Evolutionary conservation across 148 eudicot genomes (phyloP), one percentile per base, ranked within the genome.

Genomic region (Amaranthus cruentus): DNA sequence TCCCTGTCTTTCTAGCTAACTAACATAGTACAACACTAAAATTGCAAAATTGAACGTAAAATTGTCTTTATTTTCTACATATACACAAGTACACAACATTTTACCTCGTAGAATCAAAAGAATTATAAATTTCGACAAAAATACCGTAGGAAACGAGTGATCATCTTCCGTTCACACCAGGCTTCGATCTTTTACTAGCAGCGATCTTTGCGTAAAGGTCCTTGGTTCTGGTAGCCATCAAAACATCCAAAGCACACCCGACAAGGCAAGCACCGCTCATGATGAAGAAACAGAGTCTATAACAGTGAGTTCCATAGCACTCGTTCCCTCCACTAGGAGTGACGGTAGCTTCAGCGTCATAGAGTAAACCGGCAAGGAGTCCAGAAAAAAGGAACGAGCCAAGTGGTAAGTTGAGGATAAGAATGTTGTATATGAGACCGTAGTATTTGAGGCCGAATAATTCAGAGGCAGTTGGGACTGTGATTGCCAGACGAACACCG

Each of bases 371-470:
- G 0, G 99, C 99, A 1, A 95, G 90, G 61, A 95, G 83, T 44
- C 99, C 99, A 0, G 99, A 95, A 82, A 95, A 95, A 18, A 95
- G 91, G 84, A 95, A 91, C 11, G 99, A 95, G 4, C 99, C 99
- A 0, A 95, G 87, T 2, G 99, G 97, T 11, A 95, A 90, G 73
- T 90, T 91, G 69, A 95, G 87, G 70, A 90, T 90, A 6, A 95
- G 83, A 54, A 95, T 81, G 72, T 95, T 95, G 85, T 95, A 95
- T 48, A 95, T 82, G 69, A 95, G 92, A 42, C 99, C 99, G 57
- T 92, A 95, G 68, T 92, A 88, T 76, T 89, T 95, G 73, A 95
- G 97, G 5, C 99, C 97, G 42, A 95, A 95, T 6, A 95, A 75
- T 49, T 95, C 99, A 1, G 97, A 92, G 75, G 99, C 99, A 0